Evolutionary conservation across 345 rosid species (phyloP), one percentile per base, ranked within the genome.

Genomic region (Linum usitatissimum): DNA sequence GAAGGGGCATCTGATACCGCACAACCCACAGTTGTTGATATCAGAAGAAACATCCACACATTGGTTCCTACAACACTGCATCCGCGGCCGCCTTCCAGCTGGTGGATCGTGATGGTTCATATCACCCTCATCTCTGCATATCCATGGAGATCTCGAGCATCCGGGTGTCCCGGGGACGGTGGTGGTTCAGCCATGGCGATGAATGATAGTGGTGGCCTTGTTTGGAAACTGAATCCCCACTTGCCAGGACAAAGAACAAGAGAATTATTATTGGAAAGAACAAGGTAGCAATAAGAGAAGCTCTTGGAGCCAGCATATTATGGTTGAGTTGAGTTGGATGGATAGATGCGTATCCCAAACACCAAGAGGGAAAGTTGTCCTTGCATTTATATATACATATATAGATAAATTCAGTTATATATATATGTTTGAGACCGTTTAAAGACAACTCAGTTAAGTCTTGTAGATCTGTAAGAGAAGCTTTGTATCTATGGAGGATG

Each of bases 1-100:
- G 60, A 68, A 83, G 5, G 73, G 79, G 73, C 88, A 85, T 31
- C 74, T 72, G 45, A 66, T 51, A 18, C 55, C 60, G n/a, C 86
- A 85, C 9, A 59, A 38, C 0, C 91, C 83, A 9, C 91, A 85
- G 62, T 83, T 65, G 13, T 77, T 66, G 10, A 40, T 54, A 63
- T 85, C 82, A 0, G 73, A 68, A 15, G 65, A 55, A 10, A 85
- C 72, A 62, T 85, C 82, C 20, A 79, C 76, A 19, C 86, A 85
- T 39, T 61, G 75, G 77, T 79, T 67, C 55, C 68, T 63, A 53
- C 86, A 83, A 58, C 87, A 83, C 68, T 59, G 55, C 81, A 76
- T 77, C n/a, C n/a, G n/a, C n/a, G n/a, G n/a, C 65, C 69, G 71
- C 42, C 42, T 4, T 38, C 67, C 66, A 2, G n/a, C n/a, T n/a